Base-by-base conservation (phyloP, 257 asterid genomes). In the Solanum paucissectum region DNA sequence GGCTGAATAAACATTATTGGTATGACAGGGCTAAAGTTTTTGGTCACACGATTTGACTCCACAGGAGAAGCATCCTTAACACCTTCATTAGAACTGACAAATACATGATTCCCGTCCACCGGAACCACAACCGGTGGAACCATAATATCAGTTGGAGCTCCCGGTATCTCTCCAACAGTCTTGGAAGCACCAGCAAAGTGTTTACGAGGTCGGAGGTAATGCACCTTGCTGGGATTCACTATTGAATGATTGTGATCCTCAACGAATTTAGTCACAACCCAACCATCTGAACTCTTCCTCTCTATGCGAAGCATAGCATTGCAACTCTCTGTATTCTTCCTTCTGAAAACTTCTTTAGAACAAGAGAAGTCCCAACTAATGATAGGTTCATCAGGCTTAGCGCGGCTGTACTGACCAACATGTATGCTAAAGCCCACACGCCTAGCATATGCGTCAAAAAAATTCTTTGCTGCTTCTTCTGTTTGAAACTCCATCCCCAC, bases 171-270 rank as follows among this genome's bases (percentile, higher is more conserved):
- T 5, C 88, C 89, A 38, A 81, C 90, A 79, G 86, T 92, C 90
- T 92, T 90, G 38, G 92, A 73, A 91, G 94, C 89, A 83, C 96
- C 98, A 90, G 94, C 92, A 82, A 94, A 92, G 89, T 94, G 95
- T 89, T 95, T 91, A 20, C 92, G 93, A 34, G 98, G 94, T 62
- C 92, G 92, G 37, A 93, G 93, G 87, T 91, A 87, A 89, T 94
- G 96, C 90, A 92, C 94, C 89, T 93, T 95, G 91, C 91, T 73
- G 49, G 95, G 94, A 87, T 91, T 87, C 86, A 85, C 90, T 4
- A 29, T 86, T 77, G 96, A 92, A 91, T 96, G 98, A 89, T 90
- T 93, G 88, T 96, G 98, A 71, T 94, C 96, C 91, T 94, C 95
- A 58, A 94, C 94, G 89, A 95, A 96, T 88, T 94, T 94, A 49